Evolutionary conservation across 805 yeast genomes (phyloP), one percentile per base, ranked within the genome.

Genomic region (Monosporozyma unispora): DNA sequence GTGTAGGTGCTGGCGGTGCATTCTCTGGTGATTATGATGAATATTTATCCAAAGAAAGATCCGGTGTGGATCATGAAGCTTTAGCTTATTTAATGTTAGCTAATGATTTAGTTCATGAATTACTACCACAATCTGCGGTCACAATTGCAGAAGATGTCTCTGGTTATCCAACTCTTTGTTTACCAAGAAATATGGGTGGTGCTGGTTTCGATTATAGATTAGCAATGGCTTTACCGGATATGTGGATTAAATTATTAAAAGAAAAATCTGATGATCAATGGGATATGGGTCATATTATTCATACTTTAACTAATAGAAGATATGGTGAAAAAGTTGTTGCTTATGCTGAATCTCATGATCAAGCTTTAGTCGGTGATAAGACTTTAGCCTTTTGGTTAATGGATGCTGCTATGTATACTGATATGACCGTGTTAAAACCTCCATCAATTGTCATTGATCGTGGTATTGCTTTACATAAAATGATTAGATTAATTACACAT

Each of bases 371-470:
- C 21, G 99, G 99, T 48, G 99, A 91, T 66, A 91, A 91, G 66
- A 87, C 96, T 2, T 70, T 91, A 51, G 98, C 98, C 0, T 91
- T 91, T 63, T 93, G 99, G 99, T 75, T 91, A 50, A 91, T 91
- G 98, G 99, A 91, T 70, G 89, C 91, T 54, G 96, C 90, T 57
- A 90, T 91, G 98, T 91, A 91, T 68, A 91, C 97, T 33, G 82
- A 89, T 69, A 91, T 91, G 99, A 83, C 95, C 14, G 74, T 74
- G 1, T 62, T 90, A 43, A 71, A 87, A 1, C 86, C 82, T 48
- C 71, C 84, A 47, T 84, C 95, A 1, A 84, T 86, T 3, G 77
- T 83, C 11, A 75, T 91, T 54, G 96, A 89, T 60, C 79, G 99
- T 55, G 99, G 99, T 33, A 69, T 93, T 41, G 81, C 96, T 18